These are phyloP conservation scores for Suaeda aralocaspica DNA, from an alignment of 148 eudicot genomes.

Conservation along the genomic window DNA sequence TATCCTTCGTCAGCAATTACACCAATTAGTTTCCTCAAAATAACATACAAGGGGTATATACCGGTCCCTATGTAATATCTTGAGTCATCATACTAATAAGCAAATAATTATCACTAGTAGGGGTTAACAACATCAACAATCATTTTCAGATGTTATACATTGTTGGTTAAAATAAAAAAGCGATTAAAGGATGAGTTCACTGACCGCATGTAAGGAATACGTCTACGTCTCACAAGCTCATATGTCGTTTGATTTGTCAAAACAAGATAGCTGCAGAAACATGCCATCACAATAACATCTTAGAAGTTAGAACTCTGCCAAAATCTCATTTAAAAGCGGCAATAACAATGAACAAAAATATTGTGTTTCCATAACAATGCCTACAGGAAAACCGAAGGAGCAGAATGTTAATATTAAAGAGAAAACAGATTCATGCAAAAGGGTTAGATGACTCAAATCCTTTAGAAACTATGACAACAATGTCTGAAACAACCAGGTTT, in stretches of 20 bases:
- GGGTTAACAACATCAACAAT: not conserved
- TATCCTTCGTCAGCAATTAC: not conserved
- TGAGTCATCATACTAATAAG: too few relatives aligned
- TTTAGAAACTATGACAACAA: not conserved
- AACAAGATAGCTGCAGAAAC: slow-evolving; percentile 57
- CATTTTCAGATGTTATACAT: not conserved
- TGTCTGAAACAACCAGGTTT: too few relatives aligned
- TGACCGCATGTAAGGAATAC: slow-evolving; percentile 78
- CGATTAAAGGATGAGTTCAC: slow-evolving; percentile 19
- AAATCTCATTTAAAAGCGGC: not conserved
- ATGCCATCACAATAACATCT: not conserved
- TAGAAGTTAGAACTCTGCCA: not conserved
- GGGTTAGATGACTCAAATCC: not conserved
- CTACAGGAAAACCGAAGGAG: not conserved
- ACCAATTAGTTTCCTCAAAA: not conserved
- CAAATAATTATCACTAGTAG: too few relatives aligned
- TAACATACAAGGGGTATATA: not conserved
- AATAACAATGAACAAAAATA: not conserved
- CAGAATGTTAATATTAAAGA: not conserved
- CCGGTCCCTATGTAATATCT: not conserved
- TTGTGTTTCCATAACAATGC: not conserved
- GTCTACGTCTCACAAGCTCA: slow-evolving; percentile 83
- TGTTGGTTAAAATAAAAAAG: not conserved
- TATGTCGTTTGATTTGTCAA: slow-evolving; percentile 91
- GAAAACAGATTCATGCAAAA: not conserved